These are phyloP conservation scores for Geotrichum klebahnii DNA, from an alignment of 1,139 yeast species.

Conservation along the genomic window DNA sequence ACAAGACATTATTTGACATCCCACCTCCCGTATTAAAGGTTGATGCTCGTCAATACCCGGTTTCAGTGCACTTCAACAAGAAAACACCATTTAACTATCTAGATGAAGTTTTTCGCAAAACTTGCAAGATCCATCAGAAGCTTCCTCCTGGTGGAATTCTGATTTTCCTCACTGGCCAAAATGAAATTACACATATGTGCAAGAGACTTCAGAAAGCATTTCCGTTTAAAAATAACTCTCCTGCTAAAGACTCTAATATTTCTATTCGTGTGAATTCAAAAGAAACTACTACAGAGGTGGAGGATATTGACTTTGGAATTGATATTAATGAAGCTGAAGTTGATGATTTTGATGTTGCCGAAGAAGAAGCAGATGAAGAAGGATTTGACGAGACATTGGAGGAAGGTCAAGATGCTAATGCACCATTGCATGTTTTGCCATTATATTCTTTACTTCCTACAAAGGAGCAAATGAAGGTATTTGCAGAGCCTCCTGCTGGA, in stretches of 20 bases:
- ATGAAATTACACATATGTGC: constrained; percentile 78
- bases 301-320: constrained; percentile 76
- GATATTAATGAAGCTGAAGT: constrained; percentile 43
- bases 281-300: constrained; percentile 71
- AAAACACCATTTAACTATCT: constrained; percentile 72
- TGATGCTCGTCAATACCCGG: constrained; percentile 95
- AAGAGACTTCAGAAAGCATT: constrained; percentile 63
- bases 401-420: constrained; percentile 68
- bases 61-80: constrained; percentile 82
- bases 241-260: constrained; percentile 39
- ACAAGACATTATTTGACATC: constrained; percentile 57
- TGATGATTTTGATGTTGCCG: constrained; percentile 47
- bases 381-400: constrained; percentile 84
- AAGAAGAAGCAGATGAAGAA: constrained; percentile 68
- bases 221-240: constrained; percentile 47
- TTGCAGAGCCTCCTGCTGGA: constrained; percentile 78
- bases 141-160: constrained; percentile 94
- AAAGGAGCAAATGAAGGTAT: constrained; percentile 89
- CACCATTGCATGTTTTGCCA: constrained; percentile 87
- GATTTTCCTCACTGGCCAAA: constrained; percentile 89
- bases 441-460: constrained; percentile 89
- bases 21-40: constrained; percentile 90
- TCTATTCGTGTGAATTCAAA: constrained; percentile 55
- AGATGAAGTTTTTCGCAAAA: constrained; percentile 81
- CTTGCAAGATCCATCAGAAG: constrained; percentile 78